Base-by-base conservation (phyloP, 2,329 filamentous ascomycete species). In the Helicocarpus griseus region DNA sequence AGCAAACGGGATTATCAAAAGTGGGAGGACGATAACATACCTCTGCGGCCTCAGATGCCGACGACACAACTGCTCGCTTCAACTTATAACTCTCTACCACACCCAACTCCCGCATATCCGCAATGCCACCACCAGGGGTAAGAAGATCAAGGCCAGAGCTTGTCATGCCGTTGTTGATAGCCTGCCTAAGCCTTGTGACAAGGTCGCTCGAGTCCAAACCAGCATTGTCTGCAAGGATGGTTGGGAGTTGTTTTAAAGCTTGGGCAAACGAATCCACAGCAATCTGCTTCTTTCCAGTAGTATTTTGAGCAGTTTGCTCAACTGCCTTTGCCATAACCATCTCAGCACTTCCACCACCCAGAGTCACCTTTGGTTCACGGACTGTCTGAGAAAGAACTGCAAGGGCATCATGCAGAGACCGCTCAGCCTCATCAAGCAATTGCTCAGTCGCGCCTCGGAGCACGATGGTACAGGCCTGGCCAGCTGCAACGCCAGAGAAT, bases 271-370 rank as follows among this genome's bases (percentile, higher is more conserved):
- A 82, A 57, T 90, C 85, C 19, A 97, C 91, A 2, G 93, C 93
- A 63, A 96, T 78, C 61, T 95, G 90, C 72, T 93, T 91, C 83
- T 98, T 98, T 68, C 93, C 93, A 60, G 93, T 89, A 6, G 95
- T 87, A 63, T 95, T 91, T 56, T 94, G 90, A 21, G 90, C 90
- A 4, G 89, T 89, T 55, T 86, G 87, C 66, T 96, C 91, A 21
- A 98, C 93, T 6, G 93, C 93, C 78, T 96, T 95, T 58, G 91
- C 88, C 93, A 98, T 98, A 60, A 95, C 76, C 91, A 97, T 97
- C 80, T 98, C 93, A 4, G 91, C 90, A 65, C 89, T 97, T 26
- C 93, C 93, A 65, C 93, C 93, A 49, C 93, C 93, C 2, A 98
- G 82, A 0, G 93, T 97, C 39, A 90, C 94, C 67, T 88, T 83